Percentiles rank a stretch among this genome's conserved stretches.
Evolutionary conservation across 2,329 filamentous ascomycete species (phyloP).

Genomic region (Monosporascus sp.): DNA sequence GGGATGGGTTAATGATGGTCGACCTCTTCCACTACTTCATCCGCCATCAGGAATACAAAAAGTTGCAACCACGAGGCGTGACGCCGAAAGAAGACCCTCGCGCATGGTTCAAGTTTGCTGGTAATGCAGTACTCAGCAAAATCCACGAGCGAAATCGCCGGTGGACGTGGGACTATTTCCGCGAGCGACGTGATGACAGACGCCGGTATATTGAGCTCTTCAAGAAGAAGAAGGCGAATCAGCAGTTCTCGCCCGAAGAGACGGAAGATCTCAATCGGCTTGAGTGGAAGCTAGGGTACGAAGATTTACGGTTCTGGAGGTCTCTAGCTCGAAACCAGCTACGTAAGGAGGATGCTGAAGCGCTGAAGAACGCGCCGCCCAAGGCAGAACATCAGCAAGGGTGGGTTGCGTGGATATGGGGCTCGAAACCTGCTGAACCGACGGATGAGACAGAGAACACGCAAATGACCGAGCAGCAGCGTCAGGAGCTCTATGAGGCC

Average conservation of each 20-base stretch:
- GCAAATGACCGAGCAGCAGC: constrained; percentile 90
- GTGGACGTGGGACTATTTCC: constrained; percentile 97
- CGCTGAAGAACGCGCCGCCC: constrained; percentile 61
- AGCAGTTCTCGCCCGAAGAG: constrained; percentile 66
- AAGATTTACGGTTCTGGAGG: constrained; percentile 95
- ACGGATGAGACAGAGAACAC: constrained; percentile 67
- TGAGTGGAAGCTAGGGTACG: constrained; percentile 85
- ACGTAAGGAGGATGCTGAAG: constrained; percentile 87
- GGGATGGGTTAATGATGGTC: constrained; percentile 95
- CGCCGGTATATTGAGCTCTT: constrained; percentile 87
- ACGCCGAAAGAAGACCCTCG: constrained; percentile 82
- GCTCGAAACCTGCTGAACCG: constrained; percentile 58
- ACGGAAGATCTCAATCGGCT: constrained; percentile 66
- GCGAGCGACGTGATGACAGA: constrained; percentile 85
- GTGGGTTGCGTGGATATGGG: constrained; percentile 92
- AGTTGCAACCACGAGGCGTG: constrained; percentile 75
- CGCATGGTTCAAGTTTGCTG: constrained; percentile 91
- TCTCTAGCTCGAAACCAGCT: constrained; percentile 91
- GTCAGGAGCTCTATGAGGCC: constrained; percentile 91
- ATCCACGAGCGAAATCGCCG: constrained; percentile 90
- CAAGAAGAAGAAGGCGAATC: constrained; percentile 82
- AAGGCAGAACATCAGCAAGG: constrained; percentile 66
- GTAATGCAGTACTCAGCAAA: constrained; percentile 80
- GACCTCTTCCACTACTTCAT: constrained; percentile 99
- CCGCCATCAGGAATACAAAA: constrained; percentile 95